phyloP scores from a whole-genome alignment of 768 basidiomycete genomes.

The Panaeolus cyanescens region DNA sequence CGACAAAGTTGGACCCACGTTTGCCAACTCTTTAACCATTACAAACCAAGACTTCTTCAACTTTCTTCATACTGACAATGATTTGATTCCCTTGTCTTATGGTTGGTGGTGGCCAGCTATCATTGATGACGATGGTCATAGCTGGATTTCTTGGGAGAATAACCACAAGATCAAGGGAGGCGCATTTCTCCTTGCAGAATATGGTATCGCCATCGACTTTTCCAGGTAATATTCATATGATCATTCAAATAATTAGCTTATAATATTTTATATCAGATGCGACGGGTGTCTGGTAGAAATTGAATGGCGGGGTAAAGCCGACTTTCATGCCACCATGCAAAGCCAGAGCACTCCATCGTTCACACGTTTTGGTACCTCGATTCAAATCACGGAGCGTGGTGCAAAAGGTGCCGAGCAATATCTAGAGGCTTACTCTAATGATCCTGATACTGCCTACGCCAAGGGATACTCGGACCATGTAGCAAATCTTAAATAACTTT shows the following conservation, averaged over 20 bases:
- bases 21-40: slow-evolving; percentile 6
- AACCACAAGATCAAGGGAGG: slow-evolving; percentile 2
- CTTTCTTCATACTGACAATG: not conserved
- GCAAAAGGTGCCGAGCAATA: too few relatives aligned
- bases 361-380: slow-evolving; percentile 6
- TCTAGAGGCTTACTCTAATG: too few relatives aligned
- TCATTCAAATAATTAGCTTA: not conserved
- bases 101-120: slow-evolving; percentile 7
- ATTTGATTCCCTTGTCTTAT: not conserved
- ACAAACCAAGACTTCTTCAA: slow-evolving; percentile 4
- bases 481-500: too few relatives aligned
- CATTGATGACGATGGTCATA: not conserved
- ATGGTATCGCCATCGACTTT: slow-evolving; percentile 6
- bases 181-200: slow-evolving; percentile 1
- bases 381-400: slow-evolving; percentile 4
- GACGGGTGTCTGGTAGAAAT: slow-evolving; percentile 5
- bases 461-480: too few relatives aligned
- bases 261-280: not conserved
- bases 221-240: not conserved
- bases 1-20: not conserved
- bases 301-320: not conserved
- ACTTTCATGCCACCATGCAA: slow-evolving; percentile 3
- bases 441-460: too few relatives aligned
- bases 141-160: not conserved
- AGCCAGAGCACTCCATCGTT: not conserved